Evolutionary conservation across 1,139 yeast species (phyloP).

Genomic region (Zygosaccharomyces sapae): DNA sequence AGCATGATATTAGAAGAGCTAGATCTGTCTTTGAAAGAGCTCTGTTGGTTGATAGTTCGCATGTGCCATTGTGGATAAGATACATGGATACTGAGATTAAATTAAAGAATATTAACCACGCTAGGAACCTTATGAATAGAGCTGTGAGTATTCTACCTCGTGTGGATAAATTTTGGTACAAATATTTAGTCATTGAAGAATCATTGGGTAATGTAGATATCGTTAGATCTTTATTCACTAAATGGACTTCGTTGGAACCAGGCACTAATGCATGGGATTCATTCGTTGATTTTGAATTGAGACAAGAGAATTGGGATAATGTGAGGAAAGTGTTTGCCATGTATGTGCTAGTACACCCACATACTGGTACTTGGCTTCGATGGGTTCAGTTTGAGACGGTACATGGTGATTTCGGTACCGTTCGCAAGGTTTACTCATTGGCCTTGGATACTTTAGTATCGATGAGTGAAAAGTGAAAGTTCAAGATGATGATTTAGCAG

Average conservation of each 20-base stretch:
- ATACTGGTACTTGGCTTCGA: conserved; percentile 57
- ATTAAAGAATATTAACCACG: conserved; percentile 75
- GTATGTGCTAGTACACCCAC: conserved; percentile 53
- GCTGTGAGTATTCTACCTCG: conserved; percentile 73
- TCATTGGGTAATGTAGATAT: conserved; percentile 60
- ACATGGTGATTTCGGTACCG: conserved; percentile 45
- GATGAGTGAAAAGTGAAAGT: conserved; percentile 18
- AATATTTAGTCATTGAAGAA: conserved; percentile 80
- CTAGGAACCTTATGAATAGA: conserved; percentile 76
- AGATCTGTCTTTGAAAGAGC: conserved; percentile 89
- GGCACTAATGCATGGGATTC: conserved; percentile 63
- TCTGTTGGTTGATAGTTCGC: conserved; percentile 66
- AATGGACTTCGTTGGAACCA: conserved; percentile 81
- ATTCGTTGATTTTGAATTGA: conserved; percentile 64
- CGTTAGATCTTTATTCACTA: conserved; percentile 63
- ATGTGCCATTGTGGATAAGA: conserved; percentile 80
- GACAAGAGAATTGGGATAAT: conserved; percentile 52
- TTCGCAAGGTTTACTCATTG: conserved; percentile 62
- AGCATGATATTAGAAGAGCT: conserved; percentile 72
- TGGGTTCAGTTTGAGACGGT: conserved; percentile 60
- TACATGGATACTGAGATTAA: conserved; percentile 77
- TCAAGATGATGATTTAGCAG: conserved; percentile 37
- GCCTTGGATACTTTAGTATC: conserved; percentile 54
- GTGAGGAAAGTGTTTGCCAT: conserved; percentile 56
- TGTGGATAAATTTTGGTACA: conserved; percentile 82